Conservation (phyloP, 768 basidiomycete genomes). For the Rhizopogon vinicolor region DNA sequence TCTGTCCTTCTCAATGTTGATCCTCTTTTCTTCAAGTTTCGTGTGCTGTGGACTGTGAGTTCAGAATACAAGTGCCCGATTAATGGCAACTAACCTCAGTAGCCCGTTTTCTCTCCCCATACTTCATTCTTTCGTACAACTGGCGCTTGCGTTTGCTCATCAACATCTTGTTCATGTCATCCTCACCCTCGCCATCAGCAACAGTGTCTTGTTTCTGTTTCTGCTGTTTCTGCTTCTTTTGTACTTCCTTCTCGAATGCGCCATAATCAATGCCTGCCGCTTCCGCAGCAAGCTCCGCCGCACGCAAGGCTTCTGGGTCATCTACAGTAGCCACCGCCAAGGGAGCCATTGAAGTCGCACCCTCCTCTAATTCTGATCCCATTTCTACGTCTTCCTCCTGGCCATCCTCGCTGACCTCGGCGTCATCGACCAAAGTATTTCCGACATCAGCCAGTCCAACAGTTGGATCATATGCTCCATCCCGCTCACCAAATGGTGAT, state of each 20-base stretch:
- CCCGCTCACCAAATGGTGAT: conserved; percentile 87
- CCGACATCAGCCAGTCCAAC: conserved; percentile 23
- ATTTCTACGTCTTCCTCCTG: conserved; percentile 18
- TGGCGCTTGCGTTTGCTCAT: conserved; percentile 95
- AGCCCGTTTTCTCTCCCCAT: conserved; percentile 71
- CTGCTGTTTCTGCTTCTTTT: conserved; percentile 47
- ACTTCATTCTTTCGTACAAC: conserved; percentile 91
- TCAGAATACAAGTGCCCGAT: background rate
- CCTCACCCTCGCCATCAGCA: conserved; percentile 41
- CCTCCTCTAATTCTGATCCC: conserved; percentile 21
- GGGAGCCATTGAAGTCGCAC: conserved; percentile 21
- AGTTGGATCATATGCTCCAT: conserved; percentile 72
- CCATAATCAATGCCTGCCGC: conserved; percentile 78
- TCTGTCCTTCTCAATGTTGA: conserved; percentile 50
- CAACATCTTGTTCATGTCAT: conserved; percentile 96
- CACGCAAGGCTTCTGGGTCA: conserved; percentile 69
- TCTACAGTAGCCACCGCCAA: conserved; percentile 33
- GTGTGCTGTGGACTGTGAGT: conserved; percentile 42
- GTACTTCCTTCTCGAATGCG: conserved; percentile 72
- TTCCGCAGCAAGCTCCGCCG: conserved; percentile 92
- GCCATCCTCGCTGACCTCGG: conserved; percentile 26
- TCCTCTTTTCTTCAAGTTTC: conserved; percentile 55
- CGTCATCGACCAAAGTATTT: conserved; percentile 25
- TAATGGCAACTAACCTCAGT: conserved; percentile 59
- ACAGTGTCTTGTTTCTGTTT: conserved; percentile 24